phyloP scores from a whole-genome alignment of 495 filamentous ascomycete species.

The Penicillium waksmanii region DNA sequence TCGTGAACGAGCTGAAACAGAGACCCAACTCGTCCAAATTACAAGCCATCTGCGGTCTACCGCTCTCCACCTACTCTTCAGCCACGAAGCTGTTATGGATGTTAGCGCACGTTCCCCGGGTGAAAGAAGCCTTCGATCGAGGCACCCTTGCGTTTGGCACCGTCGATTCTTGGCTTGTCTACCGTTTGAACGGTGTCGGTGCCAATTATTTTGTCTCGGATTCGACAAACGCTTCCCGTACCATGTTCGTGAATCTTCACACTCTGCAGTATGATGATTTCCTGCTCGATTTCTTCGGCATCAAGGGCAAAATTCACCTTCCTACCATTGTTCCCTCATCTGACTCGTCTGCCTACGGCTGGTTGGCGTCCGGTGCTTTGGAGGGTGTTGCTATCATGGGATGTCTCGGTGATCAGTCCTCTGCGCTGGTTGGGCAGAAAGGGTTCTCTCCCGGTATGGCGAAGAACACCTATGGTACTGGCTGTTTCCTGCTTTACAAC shows the following conservation, averaged over 20 bases:
- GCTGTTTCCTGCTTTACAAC: conserved; percentile 94
- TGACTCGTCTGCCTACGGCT: conserved; percentile 71
- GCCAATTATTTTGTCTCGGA: conserved; percentile 83
- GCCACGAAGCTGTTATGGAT: conserved; percentile 91
- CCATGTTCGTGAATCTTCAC: conserved; percentile 94
- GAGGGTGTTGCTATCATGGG: conserved; percentile 77
- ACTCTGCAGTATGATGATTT: conserved; percentile 83
- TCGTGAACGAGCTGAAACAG: conserved; percentile 77
- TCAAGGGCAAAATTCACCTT: conserved; percentile 70
- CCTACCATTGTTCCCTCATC: conserved; percentile 90
- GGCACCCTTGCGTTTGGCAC: conserved; percentile 87
- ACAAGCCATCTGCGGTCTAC: conserved; percentile 78
- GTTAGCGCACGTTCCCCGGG: conserved; percentile 68
- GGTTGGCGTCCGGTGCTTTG: conserved; percentile 64
- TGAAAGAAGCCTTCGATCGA: conserved; percentile 76
- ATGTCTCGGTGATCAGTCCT: conserved; percentile 91
- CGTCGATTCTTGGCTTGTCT: conserved; percentile 91
- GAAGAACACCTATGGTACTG: conserved; percentile 97
- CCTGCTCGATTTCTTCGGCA: conserved; percentile 81
- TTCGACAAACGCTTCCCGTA: conserved; percentile 89
- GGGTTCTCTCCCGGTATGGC: conserved; percentile 86
- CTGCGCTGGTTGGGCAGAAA: conserved; percentile 89
- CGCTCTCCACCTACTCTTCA: conserved; percentile 92
- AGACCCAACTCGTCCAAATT: conserved; percentile 65
- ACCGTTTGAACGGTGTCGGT: conserved; percentile 76